phyloP scores from a whole-genome alignment of 306 rosid species.

The Delonix regia region DNA sequence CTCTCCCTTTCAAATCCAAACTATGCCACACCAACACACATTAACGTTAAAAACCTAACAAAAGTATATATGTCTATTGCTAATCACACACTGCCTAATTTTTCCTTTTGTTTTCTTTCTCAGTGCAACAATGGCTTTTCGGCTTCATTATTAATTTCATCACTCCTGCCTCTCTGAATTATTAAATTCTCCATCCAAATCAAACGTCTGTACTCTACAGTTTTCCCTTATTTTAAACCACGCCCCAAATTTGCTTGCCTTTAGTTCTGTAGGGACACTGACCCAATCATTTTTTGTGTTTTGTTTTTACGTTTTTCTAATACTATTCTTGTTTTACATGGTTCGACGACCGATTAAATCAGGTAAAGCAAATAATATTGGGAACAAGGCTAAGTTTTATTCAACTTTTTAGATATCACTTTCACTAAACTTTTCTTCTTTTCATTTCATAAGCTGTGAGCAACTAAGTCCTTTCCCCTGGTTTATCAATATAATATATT shows the following conservation, averaged over 20 bases:
- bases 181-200: background rate
- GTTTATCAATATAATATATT: constrained; percentile 12
- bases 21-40: background rate
- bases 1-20: constrained; percentile 5
- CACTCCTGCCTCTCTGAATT: background rate
- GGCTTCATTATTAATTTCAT: background rate
- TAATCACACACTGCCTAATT: background rate
- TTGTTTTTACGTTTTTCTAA: background rate
- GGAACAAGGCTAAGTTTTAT: constrained; percentile 32
- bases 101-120: background rate
- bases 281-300: constrained; percentile 13
- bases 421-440: constrained; percentile 32
- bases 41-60: background rate
- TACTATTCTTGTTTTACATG: constrained; percentile 19
- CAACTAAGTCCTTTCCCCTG: constrained; percentile 35
- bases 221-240: background rate
- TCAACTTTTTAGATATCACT: constrained; percentile 32
- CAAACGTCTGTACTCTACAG: background rate
- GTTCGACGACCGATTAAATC: constrained; percentile 18
- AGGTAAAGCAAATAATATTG: constrained; percentile 1
- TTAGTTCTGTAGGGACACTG: constrained; percentile 25
- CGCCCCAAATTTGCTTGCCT: constrained; percentile 11
- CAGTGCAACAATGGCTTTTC: background rate
- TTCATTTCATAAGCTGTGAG: constrained; percentile 45
- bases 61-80: background rate